Evolutionary conservation across 2,329 filamentous ascomycete species (phyloP).

Genomic region (Penicillium freii): DNA sequence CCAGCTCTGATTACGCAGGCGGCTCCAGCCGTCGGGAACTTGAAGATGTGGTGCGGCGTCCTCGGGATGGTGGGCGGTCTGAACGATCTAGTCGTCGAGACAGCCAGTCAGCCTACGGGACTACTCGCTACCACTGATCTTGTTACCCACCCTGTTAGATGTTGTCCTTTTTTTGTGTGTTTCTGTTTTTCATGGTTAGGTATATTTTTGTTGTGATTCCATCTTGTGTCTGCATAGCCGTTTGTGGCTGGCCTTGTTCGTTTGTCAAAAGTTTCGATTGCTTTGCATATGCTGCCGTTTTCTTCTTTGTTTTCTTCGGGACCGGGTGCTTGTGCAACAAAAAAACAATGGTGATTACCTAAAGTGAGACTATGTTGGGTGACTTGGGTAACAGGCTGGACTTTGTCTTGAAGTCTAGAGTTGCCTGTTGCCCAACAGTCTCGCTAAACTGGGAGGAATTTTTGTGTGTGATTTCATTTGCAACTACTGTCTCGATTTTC

Average conservation of each 20-base stretch:
- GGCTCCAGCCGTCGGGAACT: slow-evolving; percentile 32
- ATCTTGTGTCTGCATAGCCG: slow-evolving; percentile 9
- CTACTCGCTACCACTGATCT: slow-evolving; percentile 15
- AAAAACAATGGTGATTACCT: slow-evolving; percentile 11
- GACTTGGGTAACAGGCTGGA: not conserved
- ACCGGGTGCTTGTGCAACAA: slow-evolving; percentile 19
- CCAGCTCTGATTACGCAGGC: slow-evolving; percentile 33
- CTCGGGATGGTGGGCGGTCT: slow-evolving; percentile 36
- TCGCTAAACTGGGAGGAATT: slow-evolving; percentile 22
- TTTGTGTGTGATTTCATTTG: slow-evolving; percentile 18
- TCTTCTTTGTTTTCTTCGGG: not conserved
- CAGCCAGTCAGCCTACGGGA: slow-evolving; percentile 39
- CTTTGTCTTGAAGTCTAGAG: not conserved
- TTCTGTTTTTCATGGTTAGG: slow-evolving; percentile 1
- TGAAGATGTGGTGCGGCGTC: slow-evolving; percentile 32
- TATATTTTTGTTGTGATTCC: slow-evolving; percentile 10
- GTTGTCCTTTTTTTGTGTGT: not conserved
- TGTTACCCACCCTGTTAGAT: not conserved
- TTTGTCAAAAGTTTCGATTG: slow-evolving; percentile 23
- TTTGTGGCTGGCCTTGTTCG: slow-evolving; percentile 7
- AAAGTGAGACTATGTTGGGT: not conserved
- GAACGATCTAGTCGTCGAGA: slow-evolving; percentile 40
- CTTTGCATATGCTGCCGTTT: slow-evolving; percentile 2
- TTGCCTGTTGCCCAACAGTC: not conserved
- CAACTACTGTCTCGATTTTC: slow-evolving; percentile 21